phyloP scores from a whole-genome alignment of 441 rosid species.

The Adansonia rubrostipa region DNA sequence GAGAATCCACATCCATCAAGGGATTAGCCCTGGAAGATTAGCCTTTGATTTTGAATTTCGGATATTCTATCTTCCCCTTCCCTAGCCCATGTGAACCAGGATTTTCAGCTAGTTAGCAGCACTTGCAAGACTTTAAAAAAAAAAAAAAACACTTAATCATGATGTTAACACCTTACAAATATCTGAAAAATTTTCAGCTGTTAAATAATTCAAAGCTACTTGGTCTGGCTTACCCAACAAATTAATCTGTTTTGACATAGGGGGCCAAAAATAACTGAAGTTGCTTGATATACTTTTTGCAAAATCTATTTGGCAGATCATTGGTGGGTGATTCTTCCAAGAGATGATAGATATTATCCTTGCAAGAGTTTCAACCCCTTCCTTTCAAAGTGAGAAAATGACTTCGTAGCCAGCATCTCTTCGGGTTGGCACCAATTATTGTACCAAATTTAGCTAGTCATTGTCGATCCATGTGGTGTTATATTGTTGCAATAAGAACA shows the following conservation, averaged over 20 bases:
- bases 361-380: neutral
- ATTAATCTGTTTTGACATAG: neutral
- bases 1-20: constrained; percentile 47
- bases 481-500: neutral
- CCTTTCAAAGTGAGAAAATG: constrained; percentile 19
- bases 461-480: neutral
- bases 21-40: constrained; percentile 28
- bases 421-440: constrained; percentile 15
- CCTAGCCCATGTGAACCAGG: neutral
- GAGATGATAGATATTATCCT: constrained; percentile 23
- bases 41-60: constrained; percentile 41
- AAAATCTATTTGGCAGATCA: neutral
- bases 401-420: constrained; percentile 18
- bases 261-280: neutral
- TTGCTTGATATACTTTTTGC: neutral
- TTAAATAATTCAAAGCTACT: neutral
- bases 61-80: constrained; percentile 36
- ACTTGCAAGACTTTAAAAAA: neutral
- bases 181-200: neutral
- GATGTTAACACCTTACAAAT: constrained; percentile 6
- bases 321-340: constrained; percentile 15
- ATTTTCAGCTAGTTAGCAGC: neutral
- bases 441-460: neutral
- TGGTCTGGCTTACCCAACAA: neutral
- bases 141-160: constrained; percentile 5